phyloP scores from a whole-genome alignment of 2,329 filamentous ascomycete genomes.

The Fusarium clavum region DNA sequence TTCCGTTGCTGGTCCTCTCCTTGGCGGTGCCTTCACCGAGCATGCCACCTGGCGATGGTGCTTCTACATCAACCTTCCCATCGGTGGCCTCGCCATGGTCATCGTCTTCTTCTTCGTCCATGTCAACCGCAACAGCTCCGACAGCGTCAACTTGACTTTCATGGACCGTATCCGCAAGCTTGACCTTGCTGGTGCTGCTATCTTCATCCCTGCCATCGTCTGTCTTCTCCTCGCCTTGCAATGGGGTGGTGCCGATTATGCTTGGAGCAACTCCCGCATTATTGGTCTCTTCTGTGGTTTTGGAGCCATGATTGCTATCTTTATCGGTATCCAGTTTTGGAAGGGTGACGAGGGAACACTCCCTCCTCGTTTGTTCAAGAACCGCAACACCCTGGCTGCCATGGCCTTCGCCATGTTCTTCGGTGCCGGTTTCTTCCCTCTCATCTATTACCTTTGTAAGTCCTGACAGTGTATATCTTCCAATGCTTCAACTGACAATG shows the following conservation, averaged over 20 bases:
- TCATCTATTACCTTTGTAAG: conserved; percentile 66
- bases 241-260: conserved; percentile 65
- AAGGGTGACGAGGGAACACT: conserved; percentile 58
- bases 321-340: conserved; percentile 60
- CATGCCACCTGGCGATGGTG: conserved; percentile 65
- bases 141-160: conserved; percentile 50
- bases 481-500: conserved; percentile 20
- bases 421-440: conserved; percentile 63
- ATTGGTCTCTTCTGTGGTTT: conserved; percentile 64
- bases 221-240: conserved; percentile 67
- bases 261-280: conserved; percentile 62
- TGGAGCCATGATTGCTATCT: conserved; percentile 59
- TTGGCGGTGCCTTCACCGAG: conserved; percentile 64
- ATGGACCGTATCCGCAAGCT: conserved; percentile 57
- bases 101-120: conserved; percentile 62
- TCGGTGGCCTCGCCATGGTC: conserved; percentile 60
- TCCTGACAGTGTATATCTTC: background rate
- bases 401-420: conserved; percentile 62
- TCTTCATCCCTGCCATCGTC: conserved; percentile 64
- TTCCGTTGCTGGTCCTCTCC: conserved; percentile 61
- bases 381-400: conserved; percentile 55
- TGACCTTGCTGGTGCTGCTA: conserved; percentile 61
- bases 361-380: conserved; percentile 59
- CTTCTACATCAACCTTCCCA: conserved; percentile 61
- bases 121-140: conserved; percentile 53